phyloP scores from a whole-genome alignment of 805 yeast genomes.

The Diddensiella transvaalensis region DNA sequence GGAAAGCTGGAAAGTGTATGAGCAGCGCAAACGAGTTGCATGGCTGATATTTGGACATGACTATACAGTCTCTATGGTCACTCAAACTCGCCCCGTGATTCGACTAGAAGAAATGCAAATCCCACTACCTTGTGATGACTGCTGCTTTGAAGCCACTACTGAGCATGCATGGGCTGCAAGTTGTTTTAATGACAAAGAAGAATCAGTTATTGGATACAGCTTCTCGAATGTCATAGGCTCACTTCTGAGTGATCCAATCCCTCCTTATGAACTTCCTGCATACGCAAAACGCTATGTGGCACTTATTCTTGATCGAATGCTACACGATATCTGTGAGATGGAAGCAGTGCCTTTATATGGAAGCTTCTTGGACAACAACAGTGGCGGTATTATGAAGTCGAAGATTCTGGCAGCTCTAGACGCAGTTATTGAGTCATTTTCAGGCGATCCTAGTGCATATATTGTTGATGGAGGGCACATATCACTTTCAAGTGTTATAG shows the following conservation, averaged over 20 bases:
- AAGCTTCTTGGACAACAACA: constrained; percentile 2
- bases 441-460: constrained; percentile 2
- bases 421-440: constrained; percentile 5
- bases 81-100: constrained; percentile 5
- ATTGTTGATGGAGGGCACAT: constrained; percentile 9
- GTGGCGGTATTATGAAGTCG: constrained; percentile 2
- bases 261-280: constrained; percentile 10
- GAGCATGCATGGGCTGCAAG: constrained; percentile 6
- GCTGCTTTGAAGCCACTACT: constrained; percentile 6
- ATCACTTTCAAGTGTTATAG: constrained; percentile 4
- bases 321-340: constrained; percentile 8
- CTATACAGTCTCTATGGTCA: constrained; percentile 8
- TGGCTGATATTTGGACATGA: constrained; percentile 11
- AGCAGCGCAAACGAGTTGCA: constrained; percentile 6
- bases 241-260: constrained; percentile 2
- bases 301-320: constrained; percentile 8
- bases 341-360: constrained; percentile 5
- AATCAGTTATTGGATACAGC: neutral
- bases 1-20: constrained; percentile 6
- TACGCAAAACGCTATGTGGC: constrained; percentile 9
- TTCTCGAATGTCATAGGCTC: neutral
- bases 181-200: neutral
- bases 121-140: constrained; percentile 8
- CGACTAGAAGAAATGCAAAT: constrained; percentile 9
- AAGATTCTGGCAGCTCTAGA: constrained; percentile 7